A percentile compares a stretch with the other conserved stretches of the same genome.
Evolutionary conservation across 2,329 filamentous ascomycete species (phyloP).

Genomic region (Talaromyces amestolkiae): DNA sequence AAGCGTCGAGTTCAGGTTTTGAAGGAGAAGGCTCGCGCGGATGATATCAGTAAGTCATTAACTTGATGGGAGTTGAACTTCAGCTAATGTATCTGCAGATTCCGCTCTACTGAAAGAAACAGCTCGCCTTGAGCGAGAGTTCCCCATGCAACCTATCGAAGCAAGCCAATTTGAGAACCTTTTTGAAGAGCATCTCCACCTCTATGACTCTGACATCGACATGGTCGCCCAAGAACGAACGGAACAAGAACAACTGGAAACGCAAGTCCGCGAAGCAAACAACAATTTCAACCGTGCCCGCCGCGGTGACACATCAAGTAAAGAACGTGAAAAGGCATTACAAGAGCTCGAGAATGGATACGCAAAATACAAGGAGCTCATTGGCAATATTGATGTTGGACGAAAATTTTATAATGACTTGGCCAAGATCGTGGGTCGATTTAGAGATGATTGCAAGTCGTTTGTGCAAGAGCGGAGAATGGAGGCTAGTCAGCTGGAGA

Average conservation of each 20-base stretch:
- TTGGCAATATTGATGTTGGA: slow-evolving; percentile 85
- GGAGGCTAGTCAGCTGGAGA: slow-evolving; percentile 76
- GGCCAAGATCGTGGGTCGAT: slow-evolving; percentile 78
- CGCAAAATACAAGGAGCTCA: slow-evolving; percentile 93
- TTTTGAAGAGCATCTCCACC: slow-evolving; percentile 76
- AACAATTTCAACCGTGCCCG: slow-evolving; percentile 72
- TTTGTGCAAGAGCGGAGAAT: slow-evolving; percentile 79
- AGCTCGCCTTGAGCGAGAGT: slow-evolving; percentile 78
- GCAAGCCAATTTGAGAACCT: slow-evolving; percentile 89
- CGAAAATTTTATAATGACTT: slow-evolving; percentile 97
- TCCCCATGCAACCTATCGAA: slow-evolving; percentile 78
- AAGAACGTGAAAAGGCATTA: slow-evolving; percentile 79
- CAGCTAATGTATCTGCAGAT: slow-evolving; percentile 43
- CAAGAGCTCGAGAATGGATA: slow-evolving; percentile 89
- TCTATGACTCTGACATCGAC: slow-evolving; percentile 76
- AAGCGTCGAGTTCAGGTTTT: slow-evolving; percentile 76
- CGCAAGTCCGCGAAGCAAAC: slow-evolving; percentile 71
- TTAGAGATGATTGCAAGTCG: slow-evolving; percentile 73
- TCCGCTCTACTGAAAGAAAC: slow-evolving; percentile 79
- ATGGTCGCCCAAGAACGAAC: slow-evolving; percentile 67
- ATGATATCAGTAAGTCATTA: slow-evolving; percentile 71
- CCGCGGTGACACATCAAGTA: slow-evolving; percentile 62
- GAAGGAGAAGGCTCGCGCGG: slow-evolving; percentile 73
- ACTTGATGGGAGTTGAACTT: not conserved
- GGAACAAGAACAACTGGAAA: slow-evolving; percentile 71